Base-by-base conservation (phyloP, 345 rosid genomes). In the Lepidium aucheri region DNA sequence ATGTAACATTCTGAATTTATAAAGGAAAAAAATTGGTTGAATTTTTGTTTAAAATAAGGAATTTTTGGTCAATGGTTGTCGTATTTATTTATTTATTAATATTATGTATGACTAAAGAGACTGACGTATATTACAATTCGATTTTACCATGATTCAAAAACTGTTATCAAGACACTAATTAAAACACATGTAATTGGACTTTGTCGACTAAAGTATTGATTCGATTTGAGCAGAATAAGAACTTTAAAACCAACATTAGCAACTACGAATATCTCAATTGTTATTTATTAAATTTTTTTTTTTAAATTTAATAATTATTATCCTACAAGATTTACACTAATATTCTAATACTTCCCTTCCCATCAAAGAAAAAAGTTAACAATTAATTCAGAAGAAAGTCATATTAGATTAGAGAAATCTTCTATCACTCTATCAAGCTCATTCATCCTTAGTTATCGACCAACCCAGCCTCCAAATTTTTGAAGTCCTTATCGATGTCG, bases 261-360 rank as follows among this genome's bases (percentile, higher is more conserved):
- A 57, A 57, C 34, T 1, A 57, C 17, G 17, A 68, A 46, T 43
- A 18, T 57, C 41, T 36, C 11, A 4, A 16, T n/a, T 67, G 32
- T 22, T 44, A 14, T 67, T 36, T 26, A 26, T 26, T 26, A 4
- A 4, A 4, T 26, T 26, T 26, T 26, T 26, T 26, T 26, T 26
- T 26, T 26, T 5, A 20, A n/a, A n/a, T n/a, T n/a, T 26, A 26
- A 6, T 28, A 28, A 16, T 28, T 8, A 33, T 39, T 16, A 24
- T 40, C 44, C 47, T 35, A 67, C 63, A 34, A n/a, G 14, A 57
- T 44, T 53, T 59, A 68, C 73, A 68, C 59, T 47, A 58, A 57
- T 17, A 33, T 16, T 59, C 59, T 9, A 39, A 58, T 38, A 30
- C 30, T 34, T 42, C 41, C 9, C 13, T 24, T 70, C 41, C 14